phyloP scores from a whole-genome alignment of 1,139 yeast species.

The Suhomyces kunorum region DNA sequence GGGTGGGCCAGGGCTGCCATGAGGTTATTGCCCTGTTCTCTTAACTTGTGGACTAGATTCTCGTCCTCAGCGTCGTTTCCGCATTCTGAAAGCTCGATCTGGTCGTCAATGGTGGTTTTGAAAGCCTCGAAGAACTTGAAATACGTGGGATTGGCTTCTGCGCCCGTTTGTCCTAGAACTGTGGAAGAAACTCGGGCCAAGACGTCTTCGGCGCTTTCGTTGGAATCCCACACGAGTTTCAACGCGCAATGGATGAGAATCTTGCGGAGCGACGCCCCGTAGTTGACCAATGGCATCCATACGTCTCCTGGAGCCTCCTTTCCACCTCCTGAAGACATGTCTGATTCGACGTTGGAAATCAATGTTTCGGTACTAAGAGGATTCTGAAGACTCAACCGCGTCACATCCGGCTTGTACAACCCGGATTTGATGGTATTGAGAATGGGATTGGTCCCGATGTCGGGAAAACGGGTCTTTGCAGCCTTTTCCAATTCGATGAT shows the following conservation, averaged over 20 bases:
- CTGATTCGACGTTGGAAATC: slow-evolving; percentile 1
- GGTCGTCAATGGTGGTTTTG: slow-evolving; percentile 3
- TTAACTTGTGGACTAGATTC: slow-evolving; percentile 22
- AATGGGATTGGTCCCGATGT: neutral
- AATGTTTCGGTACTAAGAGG: slow-evolving; percentile 1
- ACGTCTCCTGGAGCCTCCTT: neutral
- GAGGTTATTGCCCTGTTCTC: slow-evolving; percentile 47
- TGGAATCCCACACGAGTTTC: neutral
- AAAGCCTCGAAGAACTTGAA: slow-evolving; percentile 2
- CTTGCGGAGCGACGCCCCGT: neutral
- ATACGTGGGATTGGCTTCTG: neutral
- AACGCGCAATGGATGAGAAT: neutral
- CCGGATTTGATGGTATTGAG: neutral
- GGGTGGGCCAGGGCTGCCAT: slow-evolving; percentile 42
- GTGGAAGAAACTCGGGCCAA: neutral
- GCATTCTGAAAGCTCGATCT: slow-evolving; percentile 3
- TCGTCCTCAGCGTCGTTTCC: neutral
- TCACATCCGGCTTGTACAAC: slow-evolving; percentile 1
- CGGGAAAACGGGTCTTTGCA: slow-evolving; percentile 3
- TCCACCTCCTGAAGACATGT: neutral
- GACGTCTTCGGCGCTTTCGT: neutral
- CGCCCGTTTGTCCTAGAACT: neutral
- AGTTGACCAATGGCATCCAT: slow-evolving; percentile 1
- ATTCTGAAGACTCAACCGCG: neutral
- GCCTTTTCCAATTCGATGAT: slow-evolving; percentile 3